Conservation (phyloP, 148 eudicot genomes). For the Rhododendron ovatum region DNA sequence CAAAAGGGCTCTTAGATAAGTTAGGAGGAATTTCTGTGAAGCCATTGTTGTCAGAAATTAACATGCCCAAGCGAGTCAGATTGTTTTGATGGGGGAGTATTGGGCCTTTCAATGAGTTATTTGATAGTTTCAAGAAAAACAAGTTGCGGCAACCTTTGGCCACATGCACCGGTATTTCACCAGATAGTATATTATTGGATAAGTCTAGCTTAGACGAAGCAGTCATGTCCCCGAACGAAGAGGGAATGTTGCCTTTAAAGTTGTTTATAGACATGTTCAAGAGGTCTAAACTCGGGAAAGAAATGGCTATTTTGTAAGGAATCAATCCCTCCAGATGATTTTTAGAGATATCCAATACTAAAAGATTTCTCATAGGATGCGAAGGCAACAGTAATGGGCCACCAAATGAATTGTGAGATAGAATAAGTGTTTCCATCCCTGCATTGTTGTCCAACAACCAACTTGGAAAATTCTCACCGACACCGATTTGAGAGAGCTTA, state of each 20-base stretch:
- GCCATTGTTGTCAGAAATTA: too few relatives aligned
- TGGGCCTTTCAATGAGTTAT: conserved; percentile 2
- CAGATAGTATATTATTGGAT: neutral
- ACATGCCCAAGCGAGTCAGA: neutral
- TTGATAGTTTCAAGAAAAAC: neutral
- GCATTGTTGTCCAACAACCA: conserved; percentile 15
- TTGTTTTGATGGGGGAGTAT: neutral
- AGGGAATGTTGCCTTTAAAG: conserved; percentile 9
- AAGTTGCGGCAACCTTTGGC: neutral
- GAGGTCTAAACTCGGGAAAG: neutral
- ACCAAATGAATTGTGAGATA: neutral
- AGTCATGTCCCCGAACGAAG: neutral
- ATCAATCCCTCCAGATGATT: too few relatives aligned
- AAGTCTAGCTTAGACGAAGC: neutral
- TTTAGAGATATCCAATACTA: neutral
- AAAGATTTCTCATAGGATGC: neutral
- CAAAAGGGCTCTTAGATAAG: too few relatives aligned
- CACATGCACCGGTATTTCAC: conserved; percentile 5
- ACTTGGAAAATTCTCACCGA: conserved; percentile 1
- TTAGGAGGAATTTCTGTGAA: too few relatives aligned
- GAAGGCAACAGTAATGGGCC: neutral
- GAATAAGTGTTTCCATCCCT: neutral
- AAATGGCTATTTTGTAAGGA: neutral
- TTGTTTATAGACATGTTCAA: conserved; percentile 8
- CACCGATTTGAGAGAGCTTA: too few relatives aligned